Percentiles rank a stretch among this genome's conserved stretches.
phyloP scores from a whole-genome alignment of 1,284 basidiomycete genomes.

The Ceratobasidium sp. region DNA sequence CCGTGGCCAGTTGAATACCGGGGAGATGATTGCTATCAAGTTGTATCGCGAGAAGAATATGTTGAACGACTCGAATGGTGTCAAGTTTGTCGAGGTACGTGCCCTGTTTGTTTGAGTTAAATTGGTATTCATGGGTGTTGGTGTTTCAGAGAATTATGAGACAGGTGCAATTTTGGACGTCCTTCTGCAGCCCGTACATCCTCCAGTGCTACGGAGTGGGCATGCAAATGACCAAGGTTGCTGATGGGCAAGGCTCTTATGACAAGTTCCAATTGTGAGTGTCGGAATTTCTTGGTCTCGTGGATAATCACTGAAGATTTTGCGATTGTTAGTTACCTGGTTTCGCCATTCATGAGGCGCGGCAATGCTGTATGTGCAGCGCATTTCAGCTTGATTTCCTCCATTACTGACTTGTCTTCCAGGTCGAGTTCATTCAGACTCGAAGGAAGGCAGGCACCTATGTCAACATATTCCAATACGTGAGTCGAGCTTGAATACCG shows the following conservation, averaged over 20 bases:
- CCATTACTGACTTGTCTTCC: background rate
- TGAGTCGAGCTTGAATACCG: background rate
- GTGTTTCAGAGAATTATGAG: constrained; percentile 13
- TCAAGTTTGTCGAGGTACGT: constrained; percentile 20
- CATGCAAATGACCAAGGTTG: constrained; percentile 16
- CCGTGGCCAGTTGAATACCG: background rate
- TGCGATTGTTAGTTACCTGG: constrained; percentile 16
- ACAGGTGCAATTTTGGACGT: constrained; percentile 26
- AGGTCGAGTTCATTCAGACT: background rate
- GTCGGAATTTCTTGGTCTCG: background rate
- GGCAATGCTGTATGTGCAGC: constrained; percentile 16
- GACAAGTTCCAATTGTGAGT: constrained; percentile 34
- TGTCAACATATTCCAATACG: constrained; percentile 19
- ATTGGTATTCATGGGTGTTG: too few relatives aligned
- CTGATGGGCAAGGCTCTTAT: background rate
- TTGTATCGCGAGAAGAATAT: constrained; percentile 7
- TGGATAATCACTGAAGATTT: background rate
- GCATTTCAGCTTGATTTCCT: too few relatives aligned
- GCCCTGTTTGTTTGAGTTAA: background rate
- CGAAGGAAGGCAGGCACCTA: background rate
- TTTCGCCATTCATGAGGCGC: constrained; percentile 15
- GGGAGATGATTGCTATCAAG: constrained; percentile 31
- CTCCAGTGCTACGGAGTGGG: constrained; percentile 22
- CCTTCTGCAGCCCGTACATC: constrained; percentile 22
- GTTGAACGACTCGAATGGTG: background rate